Percentiles rank a stretch among this genome's conserved stretches.
Evolutionary conservation across 202 grass and related monocot species (phyloP).

Genomic region (Zizania palustris): DNA sequence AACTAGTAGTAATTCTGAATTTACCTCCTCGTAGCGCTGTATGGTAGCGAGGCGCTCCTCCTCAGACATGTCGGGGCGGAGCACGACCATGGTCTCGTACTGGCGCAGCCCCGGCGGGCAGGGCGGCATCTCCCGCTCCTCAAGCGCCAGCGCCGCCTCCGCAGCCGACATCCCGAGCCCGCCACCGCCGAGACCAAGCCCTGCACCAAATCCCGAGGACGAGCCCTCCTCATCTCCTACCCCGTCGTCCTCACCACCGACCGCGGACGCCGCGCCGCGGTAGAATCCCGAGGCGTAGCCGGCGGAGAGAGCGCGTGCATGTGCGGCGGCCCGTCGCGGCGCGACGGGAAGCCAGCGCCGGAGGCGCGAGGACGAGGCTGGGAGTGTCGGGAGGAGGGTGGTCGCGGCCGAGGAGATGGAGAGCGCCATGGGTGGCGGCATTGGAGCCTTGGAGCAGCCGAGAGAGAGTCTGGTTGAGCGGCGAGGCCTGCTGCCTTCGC

Average conservation of each 20-base stretch:
- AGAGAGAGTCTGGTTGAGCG: not conserved
- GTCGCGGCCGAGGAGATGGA: slow-evolving; percentile 47
- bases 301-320: slow-evolving; percentile 41
- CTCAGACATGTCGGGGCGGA: slow-evolving; percentile 94
- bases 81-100: slow-evolving; percentile 93
- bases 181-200: slow-evolving; percentile 31
- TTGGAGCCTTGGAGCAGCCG: slow-evolving; percentile 5
- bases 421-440: slow-evolving; percentile 71
- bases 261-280: slow-evolving; percentile 46
- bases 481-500: not conserved
- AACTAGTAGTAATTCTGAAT: not conserved
- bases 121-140: slow-evolving; percentile 86
- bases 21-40: slow-evolving; percentile 94
- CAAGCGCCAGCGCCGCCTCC: slow-evolving; percentile 53
- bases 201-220: slow-evolving; percentile 5
- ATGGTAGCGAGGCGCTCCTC: slow-evolving; percentile 85
- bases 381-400: slow-evolving; percentile 21
- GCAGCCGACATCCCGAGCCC: slow-evolving; percentile 63
- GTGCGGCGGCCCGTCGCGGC: not conserved
- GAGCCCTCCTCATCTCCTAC: slow-evolving; percentile 57
- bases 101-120: slow-evolving; percentile 89
- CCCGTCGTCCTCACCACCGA: slow-evolving; percentile 49
- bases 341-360: no score
- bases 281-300: slow-evolving; percentile 75
- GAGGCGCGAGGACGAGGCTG: slow-evolving; percentile 19